A percentile compares a stretch with the other conserved stretches of the same genome.
These are phyloP conservation scores for Suillus bovinus DNA, from an alignment of 768 basidiomycete genomes.

Conservation along the genomic window DNA sequence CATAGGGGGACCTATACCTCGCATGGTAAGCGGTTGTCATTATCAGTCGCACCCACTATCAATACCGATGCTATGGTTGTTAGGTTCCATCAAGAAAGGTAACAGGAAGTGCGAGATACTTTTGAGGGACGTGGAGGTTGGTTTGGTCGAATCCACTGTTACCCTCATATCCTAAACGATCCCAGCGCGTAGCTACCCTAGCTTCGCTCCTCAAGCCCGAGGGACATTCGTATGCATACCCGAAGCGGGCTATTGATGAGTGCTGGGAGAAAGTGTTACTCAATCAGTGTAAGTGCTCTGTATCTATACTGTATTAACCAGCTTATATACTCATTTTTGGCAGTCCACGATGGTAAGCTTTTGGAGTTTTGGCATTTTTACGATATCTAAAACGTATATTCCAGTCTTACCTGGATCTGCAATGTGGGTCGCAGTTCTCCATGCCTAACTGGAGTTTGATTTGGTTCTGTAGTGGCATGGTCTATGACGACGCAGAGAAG, in stretches of 20 bases:
- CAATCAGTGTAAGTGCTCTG: constrained; percentile 69
- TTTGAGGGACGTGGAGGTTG: constrained; percentile 85
- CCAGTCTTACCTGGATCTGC: constrained; percentile 89
- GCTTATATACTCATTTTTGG: not conserved
- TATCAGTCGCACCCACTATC: not conserved
- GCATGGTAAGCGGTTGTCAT: constrained; percentile 54
- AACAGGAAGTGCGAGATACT: constrained; percentile 96
- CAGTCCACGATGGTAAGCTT: constrained; percentile 79
- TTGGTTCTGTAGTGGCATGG: constrained; percentile 72
- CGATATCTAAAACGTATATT: constrained; percentile 3
- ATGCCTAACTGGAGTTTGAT: not conserved
- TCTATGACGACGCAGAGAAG: constrained; percentile 92
- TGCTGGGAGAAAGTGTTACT: constrained; percentile 92
- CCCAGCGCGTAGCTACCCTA: constrained; percentile 74
- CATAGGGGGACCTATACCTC: constrained; percentile 95
- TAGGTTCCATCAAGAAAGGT: constrained; percentile 91
- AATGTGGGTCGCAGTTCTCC: constrained; percentile 51
- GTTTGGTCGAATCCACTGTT: constrained; percentile 9
- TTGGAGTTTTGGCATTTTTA: not conserved
- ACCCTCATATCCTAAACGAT: not conserved
- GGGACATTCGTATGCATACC: constrained; percentile 64
- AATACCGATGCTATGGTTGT: not conserved
- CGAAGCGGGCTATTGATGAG: constrained; percentile 76
- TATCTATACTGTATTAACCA: not conserved
- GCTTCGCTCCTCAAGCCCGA: constrained; percentile 61